Base-by-base conservation (phyloP, 805 yeast species). In the Kodamaea hsintzibuensis region DNA sequence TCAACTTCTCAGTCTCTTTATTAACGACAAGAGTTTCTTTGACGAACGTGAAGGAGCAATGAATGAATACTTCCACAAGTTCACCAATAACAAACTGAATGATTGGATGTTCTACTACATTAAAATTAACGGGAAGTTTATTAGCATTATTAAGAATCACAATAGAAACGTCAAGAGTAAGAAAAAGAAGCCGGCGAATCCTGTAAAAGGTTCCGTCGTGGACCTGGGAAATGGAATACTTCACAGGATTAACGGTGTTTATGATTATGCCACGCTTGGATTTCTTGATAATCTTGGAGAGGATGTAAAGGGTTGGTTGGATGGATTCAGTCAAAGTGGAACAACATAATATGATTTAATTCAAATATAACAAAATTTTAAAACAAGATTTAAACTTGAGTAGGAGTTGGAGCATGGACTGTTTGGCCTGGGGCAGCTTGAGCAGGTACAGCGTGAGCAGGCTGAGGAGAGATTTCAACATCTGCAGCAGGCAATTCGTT, bases 51-150 rank as follows among this genome's bases (percentile, higher is more conserved):
- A 56, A 3, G 57, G 60, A 40, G 47, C 57, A 6, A 57, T 67
- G 45, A 57, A 63, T 18, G 80, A 76, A 57, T 73, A 66, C 57
- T 69, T 75, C 47, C 78, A 76, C 59, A 76, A 76, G 54, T 75
- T 74, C 57, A 71, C 70, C 42, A 67, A 69, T 55, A 70, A 69
- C 52, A 70, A 66, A 50, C 56, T 55, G 30, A 74, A 67, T 53
- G 77, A 73, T 61, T 75, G 79, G 79, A 69, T 75, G 70, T 69
- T 76, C 55, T 76, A 76, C 59, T 70, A 68, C 53, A 60, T 74
- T 44, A 65, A 64, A 42, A 61, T 67, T 51, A 62, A 65, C 25
- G 60, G 60, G 3, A 70, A 68, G 52, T 65, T 61, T 52, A 69
- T 75, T 43, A 64, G 73, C 14, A 62, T 74, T 17, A 70, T 76